Percentiles rank a stretch among this genome's conserved stretches.
Evolutionary conservation across 2,329 filamentous ascomycete species (phyloP).

Genomic region (Pochonia chlamydosporia): DNA sequence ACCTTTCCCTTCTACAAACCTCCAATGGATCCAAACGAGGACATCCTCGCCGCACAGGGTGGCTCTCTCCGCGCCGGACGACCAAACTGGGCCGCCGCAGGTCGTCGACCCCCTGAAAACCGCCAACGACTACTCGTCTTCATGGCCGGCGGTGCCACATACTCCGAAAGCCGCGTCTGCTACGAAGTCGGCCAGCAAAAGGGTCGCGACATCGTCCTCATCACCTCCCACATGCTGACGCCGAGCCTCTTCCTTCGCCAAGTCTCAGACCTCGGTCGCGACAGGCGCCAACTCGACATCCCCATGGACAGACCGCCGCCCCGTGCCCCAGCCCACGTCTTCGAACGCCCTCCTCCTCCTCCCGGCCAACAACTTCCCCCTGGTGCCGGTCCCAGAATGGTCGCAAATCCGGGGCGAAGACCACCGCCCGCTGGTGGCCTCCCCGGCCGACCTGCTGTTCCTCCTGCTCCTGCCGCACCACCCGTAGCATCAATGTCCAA

Average conservation of each 20-base stretch:
- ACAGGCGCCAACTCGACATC: constrained; percentile 70
- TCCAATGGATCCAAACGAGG: constrained; percentile 56
- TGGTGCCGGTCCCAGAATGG: constrained; percentile 4
- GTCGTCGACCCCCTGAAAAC: constrained; percentile 68
- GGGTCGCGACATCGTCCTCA: constrained; percentile 78
- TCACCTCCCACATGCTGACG: constrained; percentile 88
- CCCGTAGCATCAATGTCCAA: constrained; percentile 51
- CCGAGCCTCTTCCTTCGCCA: constrained; percentile 79
- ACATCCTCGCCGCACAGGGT: constrained; percentile 50
- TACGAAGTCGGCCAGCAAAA: constrained; percentile 75
- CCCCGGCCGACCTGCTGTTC: constrained; percentile 15
- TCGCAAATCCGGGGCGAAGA: neutral
- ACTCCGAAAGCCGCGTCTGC: constrained; percentile 81
- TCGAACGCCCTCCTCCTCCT: constrained; percentile 61
- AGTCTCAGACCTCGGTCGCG: constrained; percentile 69
- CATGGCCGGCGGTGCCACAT: constrained; percentile 92
- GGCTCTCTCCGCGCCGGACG: constrained; percentile 85
- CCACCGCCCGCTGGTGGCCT: constrained; percentile 16
- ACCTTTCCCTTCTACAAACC: constrained; percentile 70
- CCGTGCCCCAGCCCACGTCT: constrained; percentile 80
- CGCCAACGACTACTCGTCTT: constrained; percentile 89
- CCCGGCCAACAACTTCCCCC: constrained; percentile 24
- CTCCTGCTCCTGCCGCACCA: constrained; percentile 23
- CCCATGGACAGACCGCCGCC: constrained; percentile 74
- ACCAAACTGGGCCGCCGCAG: constrained; percentile 88